phyloP scores from a whole-genome alignment of 768 basidiomycete genomes.

The Leucogyrophana mollusca region DNA sequence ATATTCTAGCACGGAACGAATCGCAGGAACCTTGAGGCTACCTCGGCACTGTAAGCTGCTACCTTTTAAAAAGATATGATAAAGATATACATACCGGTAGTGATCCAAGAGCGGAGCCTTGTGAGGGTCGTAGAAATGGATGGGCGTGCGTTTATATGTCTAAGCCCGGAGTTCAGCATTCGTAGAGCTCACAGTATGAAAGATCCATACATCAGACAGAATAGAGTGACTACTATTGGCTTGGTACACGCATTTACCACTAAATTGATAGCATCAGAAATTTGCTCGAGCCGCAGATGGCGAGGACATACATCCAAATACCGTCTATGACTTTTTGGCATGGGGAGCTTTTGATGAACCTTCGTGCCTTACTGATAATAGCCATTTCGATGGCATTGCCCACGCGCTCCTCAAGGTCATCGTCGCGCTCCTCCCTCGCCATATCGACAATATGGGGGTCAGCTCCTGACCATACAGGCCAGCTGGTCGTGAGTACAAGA shows the following conservation, averaged over 20 bases:
- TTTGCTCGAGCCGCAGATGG: background rate
- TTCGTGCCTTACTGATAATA: constrained; percentile 81
- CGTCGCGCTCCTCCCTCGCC: constrained; percentile 63
- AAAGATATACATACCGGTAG: constrained; percentile 66
- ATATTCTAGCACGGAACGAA: constrained; percentile 89
- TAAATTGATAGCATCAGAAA: constrained; percentile 30
- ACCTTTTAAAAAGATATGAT: background rate
- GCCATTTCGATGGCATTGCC: constrained; percentile 95
- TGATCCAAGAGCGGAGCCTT: constrained; percentile 93
- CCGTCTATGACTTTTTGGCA: constrained; percentile 89
- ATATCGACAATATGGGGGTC: constrained; percentile 54
- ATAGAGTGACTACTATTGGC: constrained; percentile 86
- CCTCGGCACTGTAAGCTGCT: constrained; percentile 1
- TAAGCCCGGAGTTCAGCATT: constrained; percentile 32
- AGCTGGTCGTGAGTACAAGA: constrained; percentile 71
- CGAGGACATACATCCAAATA: constrained; percentile 65
- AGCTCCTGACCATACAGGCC: constrained; percentile 80
- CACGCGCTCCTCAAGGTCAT: constrained; percentile 73
- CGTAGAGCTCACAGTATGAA: no score
- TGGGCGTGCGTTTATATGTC: constrained; percentile 91
- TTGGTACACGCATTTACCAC: constrained; percentile 90
- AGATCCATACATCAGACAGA: constrained; percentile 84
- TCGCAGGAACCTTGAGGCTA: constrained; percentile 89
- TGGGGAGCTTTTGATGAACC: constrained; percentile 85
- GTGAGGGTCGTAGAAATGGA: constrained; percentile 94